phyloP scores from a whole-genome alignment of 129 eudicot species.

The Helianthus tuberosus region DNA sequence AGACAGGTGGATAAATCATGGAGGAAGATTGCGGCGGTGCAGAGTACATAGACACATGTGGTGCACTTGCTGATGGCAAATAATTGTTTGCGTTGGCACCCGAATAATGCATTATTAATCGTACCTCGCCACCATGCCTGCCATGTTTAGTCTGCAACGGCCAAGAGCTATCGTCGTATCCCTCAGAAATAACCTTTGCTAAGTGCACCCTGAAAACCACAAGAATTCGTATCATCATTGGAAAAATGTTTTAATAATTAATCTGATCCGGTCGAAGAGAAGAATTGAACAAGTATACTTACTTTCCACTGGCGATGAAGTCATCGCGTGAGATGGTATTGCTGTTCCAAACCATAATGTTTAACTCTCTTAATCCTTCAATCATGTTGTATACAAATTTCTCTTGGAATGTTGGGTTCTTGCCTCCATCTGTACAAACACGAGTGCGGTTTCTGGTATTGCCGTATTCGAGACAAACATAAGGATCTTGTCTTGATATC shows the following conservation, averaged over 20 bases:
- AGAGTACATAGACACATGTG: constrained; percentile 44
- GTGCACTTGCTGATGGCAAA: constrained; percentile 46
- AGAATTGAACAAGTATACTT: neutral
- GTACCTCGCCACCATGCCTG: constrained; percentile 89
- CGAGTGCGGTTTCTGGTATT: constrained; percentile 68
- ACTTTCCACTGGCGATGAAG: constrained; percentile 88
- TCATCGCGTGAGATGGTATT: constrained; percentile 72
- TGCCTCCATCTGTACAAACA: constrained; percentile 92
- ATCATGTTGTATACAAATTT: constrained; percentile 65
- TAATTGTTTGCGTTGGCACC: constrained; percentile 52
- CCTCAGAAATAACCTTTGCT: constrained; percentile 64
- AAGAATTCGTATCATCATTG: neutral
- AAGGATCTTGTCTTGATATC: constrained; percentile 97
- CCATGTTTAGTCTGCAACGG: constrained; percentile 69
- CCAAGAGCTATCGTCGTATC: constrained; percentile 76
- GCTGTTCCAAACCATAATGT: constrained; percentile 80
- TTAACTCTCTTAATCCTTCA: constrained; percentile 80
- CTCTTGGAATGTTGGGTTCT: constrained; percentile 83
- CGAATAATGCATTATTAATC: constrained; percentile 69
- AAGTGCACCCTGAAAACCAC: constrained; percentile 52
- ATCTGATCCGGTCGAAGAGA: neutral
- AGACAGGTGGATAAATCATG: constrained; percentile 38
- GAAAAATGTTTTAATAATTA: neutral
- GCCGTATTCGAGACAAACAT: constrained; percentile 78
- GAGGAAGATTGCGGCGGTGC: constrained; percentile 18